phyloP scores from a whole-genome alignment of 768 basidiomycete genomes.

The Steccherinum ochraceum region DNA sequence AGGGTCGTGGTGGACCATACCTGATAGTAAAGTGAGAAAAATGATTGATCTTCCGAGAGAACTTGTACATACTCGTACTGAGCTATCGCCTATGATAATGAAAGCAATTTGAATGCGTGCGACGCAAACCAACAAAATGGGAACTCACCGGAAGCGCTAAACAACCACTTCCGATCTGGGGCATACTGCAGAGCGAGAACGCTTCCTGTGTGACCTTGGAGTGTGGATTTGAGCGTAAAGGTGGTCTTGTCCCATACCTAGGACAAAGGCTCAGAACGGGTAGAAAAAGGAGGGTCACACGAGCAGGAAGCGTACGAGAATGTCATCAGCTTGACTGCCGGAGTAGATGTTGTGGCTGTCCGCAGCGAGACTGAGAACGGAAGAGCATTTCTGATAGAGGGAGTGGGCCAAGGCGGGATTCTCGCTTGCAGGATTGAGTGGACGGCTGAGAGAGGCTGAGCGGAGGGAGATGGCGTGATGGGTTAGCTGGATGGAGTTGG shows the following conservation, averaged over 20 bases:
- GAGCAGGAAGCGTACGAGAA: slow-evolving; percentile 47
- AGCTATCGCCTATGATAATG: slow-evolving; percentile 65
- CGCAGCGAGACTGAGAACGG: slow-evolving; percentile 71
- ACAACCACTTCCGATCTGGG: slow-evolving; percentile 73
- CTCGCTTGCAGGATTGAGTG: slow-evolving; percentile 5
- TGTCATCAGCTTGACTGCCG: slow-evolving; percentile 73
- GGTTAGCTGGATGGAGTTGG: neutral
- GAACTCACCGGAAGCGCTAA: slow-evolving; percentile 80
- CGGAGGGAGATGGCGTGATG: neutral
- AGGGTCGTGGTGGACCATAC: slow-evolving; percentile 78
- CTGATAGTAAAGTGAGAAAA: slow-evolving; percentile 31
- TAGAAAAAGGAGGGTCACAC: neutral
- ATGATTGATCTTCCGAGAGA: slow-evolving; percentile 3
- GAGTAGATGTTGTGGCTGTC: slow-evolving; percentile 72
- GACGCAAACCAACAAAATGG: neutral
- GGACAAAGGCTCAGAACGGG: neutral
- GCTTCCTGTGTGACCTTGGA: slow-evolving; percentile 80
- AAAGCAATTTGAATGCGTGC: neutral
- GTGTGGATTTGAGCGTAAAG: slow-evolving; percentile 58
- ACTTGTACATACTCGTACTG: slow-evolving; percentile 57
- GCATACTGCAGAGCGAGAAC: slow-evolving; percentile 77
- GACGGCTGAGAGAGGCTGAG: slow-evolving; percentile 9
- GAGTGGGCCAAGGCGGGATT: slow-evolving; percentile 48
- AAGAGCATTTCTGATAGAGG: slow-evolving; percentile 61
- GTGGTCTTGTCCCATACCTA: slow-evolving; percentile 85